Percentiles rank a stretch among this genome's conserved stretches.
phyloP scores from a whole-genome alignment of 129 eudicot species.

The Cynara cardunculus region DNA sequence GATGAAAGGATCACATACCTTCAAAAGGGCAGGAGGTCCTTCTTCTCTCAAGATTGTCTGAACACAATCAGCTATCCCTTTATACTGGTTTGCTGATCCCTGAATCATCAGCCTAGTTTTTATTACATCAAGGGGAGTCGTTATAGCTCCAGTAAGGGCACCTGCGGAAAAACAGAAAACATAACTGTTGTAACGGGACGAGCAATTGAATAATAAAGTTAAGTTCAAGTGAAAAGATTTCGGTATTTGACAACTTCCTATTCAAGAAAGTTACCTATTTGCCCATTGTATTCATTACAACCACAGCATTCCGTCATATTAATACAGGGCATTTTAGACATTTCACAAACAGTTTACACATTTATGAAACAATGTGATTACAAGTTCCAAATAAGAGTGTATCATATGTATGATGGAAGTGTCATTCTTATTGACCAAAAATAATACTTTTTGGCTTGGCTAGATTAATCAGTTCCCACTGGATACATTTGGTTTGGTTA shows the following conservation, averaged over 20 bases:
- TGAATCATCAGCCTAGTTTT: constrained; percentile 95
- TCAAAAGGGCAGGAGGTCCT: constrained; percentile 82
- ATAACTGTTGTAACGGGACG: not conserved
- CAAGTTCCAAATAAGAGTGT: not conserved
- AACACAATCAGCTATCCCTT: constrained; percentile 78
- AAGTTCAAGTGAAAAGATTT: not conserved
- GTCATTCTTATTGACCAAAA: too few relatives aligned
- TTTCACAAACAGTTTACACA: not conserved
- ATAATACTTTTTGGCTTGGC: too few relatives aligned
- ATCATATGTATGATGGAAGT: too few relatives aligned
- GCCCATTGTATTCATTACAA: not conserved
- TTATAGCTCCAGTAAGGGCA: constrained; percentile 91
- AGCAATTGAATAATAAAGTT: not conserved
- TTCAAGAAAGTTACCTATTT: not conserved
- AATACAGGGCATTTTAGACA: not conserved
- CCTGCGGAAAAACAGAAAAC: constrained; percentile 38
- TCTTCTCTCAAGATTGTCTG: constrained; percentile 72
- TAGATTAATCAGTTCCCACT: too few relatives aligned
- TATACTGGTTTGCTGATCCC: constrained; percentile 86
- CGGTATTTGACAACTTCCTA: not conserved
- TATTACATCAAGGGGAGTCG: constrained; percentile 96
- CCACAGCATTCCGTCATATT: constrained; percentile 1
- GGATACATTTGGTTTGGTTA: too few relatives aligned
- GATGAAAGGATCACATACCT: constrained; percentile 36
- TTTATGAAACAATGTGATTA: not conserved